Evolutionary conservation across 106 monocot species (phyloP), one percentile per base, ranked within the genome.

Genomic region (Platanthera guangdongensis): DNA sequence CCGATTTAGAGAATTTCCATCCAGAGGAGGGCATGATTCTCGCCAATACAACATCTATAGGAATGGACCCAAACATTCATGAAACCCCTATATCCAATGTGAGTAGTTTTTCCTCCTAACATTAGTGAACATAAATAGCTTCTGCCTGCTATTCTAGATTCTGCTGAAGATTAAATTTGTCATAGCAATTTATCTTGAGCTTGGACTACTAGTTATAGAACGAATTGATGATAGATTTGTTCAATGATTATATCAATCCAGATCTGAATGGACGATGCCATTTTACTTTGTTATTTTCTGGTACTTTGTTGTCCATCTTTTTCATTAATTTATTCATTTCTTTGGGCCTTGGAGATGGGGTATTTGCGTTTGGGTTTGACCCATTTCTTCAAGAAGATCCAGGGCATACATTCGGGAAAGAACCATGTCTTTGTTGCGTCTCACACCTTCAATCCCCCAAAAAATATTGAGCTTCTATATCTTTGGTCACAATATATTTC

Each of bases 51-150:
- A 89, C 97, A 53, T 91, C 94, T 12, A 77, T 97, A 15, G 97
- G 97, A 72, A 97, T 97, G 97, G 65, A 91, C 54, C 97, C 97
- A 64, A 94, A 87, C 80, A 78, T 89, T 75, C 81, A 97, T 77
- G 87, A 80, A 47, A 97, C 87, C 30, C 91, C 93, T 83, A 52
- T 97, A 65, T 71, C 91, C 22, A 97, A 93, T 93, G 96, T 97
- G 81, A 50, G 8, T 59, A 0, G 9, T 47, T 32, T 53, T 65
- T 5, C 11, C 30, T 22, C 46, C 47, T 70, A 70, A 47, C 16
- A 47, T 63, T 70, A 48, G 16, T 48, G 9, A 48, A 2, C 47
- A 10, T 70, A 47, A 12, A 15, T 70, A 9, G 11, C 13, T 10
- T 16, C 6, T 46, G 46, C 13, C 69, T 69, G 69, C 46, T 46